Evolutionary conservation across 2,329 filamentous ascomycete genomes (phyloP), one percentile per base, ranked within the genome.

Genomic region (Xylaria sp.): DNA sequence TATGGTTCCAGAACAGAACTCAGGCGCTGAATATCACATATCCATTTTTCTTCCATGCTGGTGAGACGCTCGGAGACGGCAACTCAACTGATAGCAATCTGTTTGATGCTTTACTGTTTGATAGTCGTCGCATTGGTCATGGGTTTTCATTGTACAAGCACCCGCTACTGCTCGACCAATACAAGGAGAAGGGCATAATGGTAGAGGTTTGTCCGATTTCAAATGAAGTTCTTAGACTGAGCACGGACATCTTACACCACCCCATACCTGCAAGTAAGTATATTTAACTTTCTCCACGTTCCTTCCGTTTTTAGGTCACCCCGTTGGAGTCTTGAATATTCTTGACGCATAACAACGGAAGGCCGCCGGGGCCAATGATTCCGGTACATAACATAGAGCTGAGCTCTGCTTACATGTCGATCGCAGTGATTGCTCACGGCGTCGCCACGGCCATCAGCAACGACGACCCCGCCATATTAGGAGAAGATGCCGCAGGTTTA

Each of bases 31-130:
- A 80, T 6, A 80, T 90, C 23, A 55, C 56, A 8, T 55, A 90
- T n/a, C 88, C 88, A 0, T 90, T 90, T 78, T 88, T 89, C 77
- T 90, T 91, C 77, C 88, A 91, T 70, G 88, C 88, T 0, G 88
- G 88, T 54, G 88, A 90, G 71, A 88, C 85, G 14, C 80, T 89
- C 2, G 87, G 86, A 11, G 86, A 89, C 61, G 87, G 87, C 23
- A 83, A 87, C 67, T 78, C 77, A 2, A 82, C 83, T 0, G 87
- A 90, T 64, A 80, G 86, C 64, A 90, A 90, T 69, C 80, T 91
- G 5, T 90, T 89, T 71, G 88, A 91, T 71, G 88, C 88, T 1
- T 82, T 91, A 19, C 73, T 90, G 11, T 80, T 91, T 14, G 87
- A 87, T 1, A 88, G 87, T 0, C 79, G 88, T 38, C 81, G 88